phyloP scores from a whole-genome alignment of 2,329 filamentous ascomycete species.

The Aspergillus luchuensis region DNA sequence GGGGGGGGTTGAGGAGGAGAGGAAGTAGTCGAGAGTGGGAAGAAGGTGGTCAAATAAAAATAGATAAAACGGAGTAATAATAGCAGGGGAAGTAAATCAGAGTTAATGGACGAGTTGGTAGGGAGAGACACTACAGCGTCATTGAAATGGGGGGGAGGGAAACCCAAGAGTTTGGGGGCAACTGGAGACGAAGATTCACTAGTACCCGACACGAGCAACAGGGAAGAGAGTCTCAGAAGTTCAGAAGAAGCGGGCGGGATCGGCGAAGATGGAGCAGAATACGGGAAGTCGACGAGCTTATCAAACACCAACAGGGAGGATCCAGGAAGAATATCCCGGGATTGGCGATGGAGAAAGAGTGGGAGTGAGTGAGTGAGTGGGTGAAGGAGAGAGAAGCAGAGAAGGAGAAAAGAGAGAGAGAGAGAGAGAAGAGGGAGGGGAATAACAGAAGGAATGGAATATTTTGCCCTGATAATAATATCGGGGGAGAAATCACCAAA shows the following conservation, averaged over 20 bases:
- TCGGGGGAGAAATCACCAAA: not conserved
- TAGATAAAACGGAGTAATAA: no score
- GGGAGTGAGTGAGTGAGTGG: not conserved
- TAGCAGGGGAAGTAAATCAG: no score
- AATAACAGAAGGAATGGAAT: not conserved
- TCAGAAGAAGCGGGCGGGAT: not conserved
- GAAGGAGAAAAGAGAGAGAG: not conserved
- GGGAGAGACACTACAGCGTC: not conserved
- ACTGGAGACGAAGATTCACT: not conserved
- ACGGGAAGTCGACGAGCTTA: conserved; percentile 13
- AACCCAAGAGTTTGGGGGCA: not conserved
- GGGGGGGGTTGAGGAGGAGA: not conserved
- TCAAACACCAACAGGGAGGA: conserved; percentile 10
- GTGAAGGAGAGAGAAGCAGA: not conserved
- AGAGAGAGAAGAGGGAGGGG: not conserved
- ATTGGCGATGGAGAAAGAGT: conserved; percentile 5
- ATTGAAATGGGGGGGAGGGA: not conserved
- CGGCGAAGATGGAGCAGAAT: not conserved
- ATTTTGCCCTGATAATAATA: no score
- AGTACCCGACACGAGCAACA: not conserved
- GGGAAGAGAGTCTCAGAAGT: not conserved
- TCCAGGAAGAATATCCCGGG: conserved; percentile 2
- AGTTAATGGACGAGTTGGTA: no score
- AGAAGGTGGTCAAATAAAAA: not conserved
- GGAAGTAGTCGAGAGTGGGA: not conserved